Evolutionary conservation across 805 yeast genomes (phyloP).

Genomic region (Candida khao-thaluensis): DNA sequence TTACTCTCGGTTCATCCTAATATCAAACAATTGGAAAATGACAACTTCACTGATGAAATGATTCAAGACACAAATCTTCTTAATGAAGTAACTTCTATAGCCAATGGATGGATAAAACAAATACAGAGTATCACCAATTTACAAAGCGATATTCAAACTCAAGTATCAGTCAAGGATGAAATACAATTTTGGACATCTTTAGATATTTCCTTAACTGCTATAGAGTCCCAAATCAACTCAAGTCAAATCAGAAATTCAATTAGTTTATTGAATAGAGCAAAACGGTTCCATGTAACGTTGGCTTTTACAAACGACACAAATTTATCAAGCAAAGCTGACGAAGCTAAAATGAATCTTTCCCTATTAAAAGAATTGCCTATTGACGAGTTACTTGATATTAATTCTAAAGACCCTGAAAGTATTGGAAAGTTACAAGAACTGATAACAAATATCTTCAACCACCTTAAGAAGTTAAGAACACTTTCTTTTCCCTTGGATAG

Average conservation of each 20-base stretch:
- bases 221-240: conserved; percentile 57
- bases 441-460: conserved; percentile 45
- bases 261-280: conserved; percentile 62
- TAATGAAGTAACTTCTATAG: conserved; percentile 67
- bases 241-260: conserved; percentile 57
- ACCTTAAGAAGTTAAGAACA: conserved; percentile 52
- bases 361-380: conserved; percentile 72
- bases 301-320: conserved; percentile 72
- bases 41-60: conserved; percentile 35
- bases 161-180: conserved; percentile 59
- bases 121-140: conserved; percentile 57
- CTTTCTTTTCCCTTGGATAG: conserved; percentile 61
- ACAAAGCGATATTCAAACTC: conserved; percentile 53
- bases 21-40: conserved; percentile 27
- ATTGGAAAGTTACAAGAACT: conserved; percentile 42
- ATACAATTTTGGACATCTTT: conserved; percentile 74
- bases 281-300: conserved; percentile 77
- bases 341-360: conserved; percentile 56
- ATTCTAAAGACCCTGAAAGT: conserved; percentile 22
- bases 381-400: conserved; percentile 41
- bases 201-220: conserved; percentile 55
- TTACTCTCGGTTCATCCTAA: conserved; percentile 49
- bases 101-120: conserved; percentile 70
- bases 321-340: conserved; percentile 50
- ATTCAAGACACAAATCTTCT: conserved; percentile 54